Evolutionary conservation across 176 grass and related monocot genomes (phyloP), one percentile per base, ranked within the genome.

Genomic region (Eleusine indica): DNA sequence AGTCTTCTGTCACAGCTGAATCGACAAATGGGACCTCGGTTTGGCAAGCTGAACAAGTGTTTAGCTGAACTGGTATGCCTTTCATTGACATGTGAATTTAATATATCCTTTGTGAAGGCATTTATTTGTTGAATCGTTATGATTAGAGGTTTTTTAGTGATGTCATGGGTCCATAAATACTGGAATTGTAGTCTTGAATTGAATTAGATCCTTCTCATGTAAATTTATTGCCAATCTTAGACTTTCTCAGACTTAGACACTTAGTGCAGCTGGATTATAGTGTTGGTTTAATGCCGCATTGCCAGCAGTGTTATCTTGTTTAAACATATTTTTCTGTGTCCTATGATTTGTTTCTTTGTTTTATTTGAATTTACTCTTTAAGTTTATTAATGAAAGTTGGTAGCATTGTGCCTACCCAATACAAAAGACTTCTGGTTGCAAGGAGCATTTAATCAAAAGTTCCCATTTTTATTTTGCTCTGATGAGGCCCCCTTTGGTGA

Each of bases 1-100:
- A 38, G 89, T 92, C 88, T 99, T 77, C 71, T 96, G 77, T 96
- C 93, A 85, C 89, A 94, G 81, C 86, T 99, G 70, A 99, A 99
- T 89, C 77, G 78, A 61, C 85, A 99, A 78, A 99, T 99, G 96
- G 89, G 89, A 54, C 96, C 96, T 76, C 79, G 79, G 29, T 98
- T 98, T 93, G 91, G 82, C 56, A 95, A 95, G 71, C 73, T 95
- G 69, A 98, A 98, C 80, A 95, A 88, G 61, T 91, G 89, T 61
- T 90, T 98, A 71, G 92, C 92, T 80, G 88, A 87, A 86, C 30
- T 98, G 91, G 96, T 98, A 98, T 44, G 71, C 46, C 6, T 78
- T 5, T 16, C 21, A 48, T 49, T 67, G 72, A 67, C 3, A 4
- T 78, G 3, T 22, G 56, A 58, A 68, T 68, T 74, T 35, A 35